phyloP scores from a whole-genome alignment of 176 grass and related monocot genomes.

The sorghum (Sorghum bicolor) region Sorghum_bicolor_NCBIv3 NC_012873.2:19446001-19446500 shows the following conservation, averaged over 20 bases:
- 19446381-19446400: not conserved
- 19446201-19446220: constrained; percentile 18
- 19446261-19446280: constrained; percentile 81
- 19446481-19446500: too few relatives aligned
- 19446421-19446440: constrained; percentile 31
- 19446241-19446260: not conserved
- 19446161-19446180: not conserved
- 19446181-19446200: not conserved
- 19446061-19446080: constrained; percentile 94
- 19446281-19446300: constrained; percentile 92
- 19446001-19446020: constrained; percentile 52
- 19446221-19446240: not conserved
- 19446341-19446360: constrained; percentile 68
- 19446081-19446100: constrained; percentile 41
- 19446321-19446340: constrained; percentile 90
- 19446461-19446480: too few relatives aligned
- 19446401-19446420: constrained; percentile 25
- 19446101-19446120: not conserved
- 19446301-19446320: constrained; percentile 99
- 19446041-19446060: too few relatives aligned
- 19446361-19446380: constrained; percentile 17
- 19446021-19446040: too few relatives aligned
- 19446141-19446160: not conserved
- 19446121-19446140: not conserved
- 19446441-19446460: constrained; percentile 88